Conservation (phyloP, 1,139 yeast species). For the Candida buenavistaensis region DNA sequence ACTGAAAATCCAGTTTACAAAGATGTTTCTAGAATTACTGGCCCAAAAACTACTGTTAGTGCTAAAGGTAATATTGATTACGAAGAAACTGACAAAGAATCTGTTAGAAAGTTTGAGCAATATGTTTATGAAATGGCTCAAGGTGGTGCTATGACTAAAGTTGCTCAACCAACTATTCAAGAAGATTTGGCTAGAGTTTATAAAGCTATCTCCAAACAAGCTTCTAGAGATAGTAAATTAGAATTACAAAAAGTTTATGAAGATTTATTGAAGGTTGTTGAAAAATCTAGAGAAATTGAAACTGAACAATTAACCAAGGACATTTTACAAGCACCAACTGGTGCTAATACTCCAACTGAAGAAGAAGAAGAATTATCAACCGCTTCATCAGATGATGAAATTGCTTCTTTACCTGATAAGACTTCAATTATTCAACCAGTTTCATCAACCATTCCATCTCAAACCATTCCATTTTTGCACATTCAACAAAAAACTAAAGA, state of each 20-base stretch:
- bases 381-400: conserved; percentile 58
- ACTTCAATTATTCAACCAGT: conserved; percentile 72
- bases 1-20: conserved; percentile 87
- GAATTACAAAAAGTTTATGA: conserved; percentile 81
- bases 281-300: conserved; percentile 64
- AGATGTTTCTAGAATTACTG: conserved; percentile 92
- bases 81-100: conserved; percentile 82
- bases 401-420: conserved; percentile 76
- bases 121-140: conserved; percentile 96
- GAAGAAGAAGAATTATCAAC: conserved; percentile 49
- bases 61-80: conserved; percentile 84
- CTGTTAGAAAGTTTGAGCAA: conserved; percentile 92
- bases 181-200: conserved; percentile 86
- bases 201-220: conserved; percentile 75
- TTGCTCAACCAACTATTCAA: conserved; percentile 68
- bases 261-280: conserved; percentile 74
- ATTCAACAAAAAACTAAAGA: conserved; percentile 71
- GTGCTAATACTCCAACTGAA: conserved; percentile 45
- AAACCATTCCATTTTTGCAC: conserved; percentile 93
- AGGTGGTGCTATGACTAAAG: conserved; percentile 83
- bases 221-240: conserved; percentile 61
- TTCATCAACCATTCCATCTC: conserved; percentile 71
- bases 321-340: conserved; percentile 35
- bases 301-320: conserved; percentile 46
- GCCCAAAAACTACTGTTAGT: conserved; percentile 88